phyloP scores from a whole-genome alignment of 2,329 filamentous ascomycete species.

The Thermothelomyces thermophilus region DNA sequence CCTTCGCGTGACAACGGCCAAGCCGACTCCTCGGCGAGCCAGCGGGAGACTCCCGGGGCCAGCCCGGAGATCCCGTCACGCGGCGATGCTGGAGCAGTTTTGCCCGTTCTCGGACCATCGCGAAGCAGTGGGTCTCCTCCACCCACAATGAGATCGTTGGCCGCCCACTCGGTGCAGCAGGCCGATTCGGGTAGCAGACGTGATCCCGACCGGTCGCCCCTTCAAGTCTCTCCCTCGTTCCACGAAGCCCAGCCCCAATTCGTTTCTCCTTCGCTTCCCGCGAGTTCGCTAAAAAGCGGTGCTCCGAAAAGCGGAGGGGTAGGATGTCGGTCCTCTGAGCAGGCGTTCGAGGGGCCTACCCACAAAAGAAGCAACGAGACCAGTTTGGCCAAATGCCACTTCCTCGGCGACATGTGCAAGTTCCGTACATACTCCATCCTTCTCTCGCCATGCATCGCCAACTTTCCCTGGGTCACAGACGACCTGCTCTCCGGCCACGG shows the following conservation, averaged over 20 bases:
- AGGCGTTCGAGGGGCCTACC: neutral
- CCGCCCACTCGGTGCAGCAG: constrained; percentile 13
- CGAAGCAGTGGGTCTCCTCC: neutral
- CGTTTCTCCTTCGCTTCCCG: neutral
- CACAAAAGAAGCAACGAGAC: neutral
- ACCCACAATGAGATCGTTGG: neutral
- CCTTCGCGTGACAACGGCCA: neutral
- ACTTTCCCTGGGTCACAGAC: constrained; percentile 32
- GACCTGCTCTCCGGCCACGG: constrained; percentile 39
- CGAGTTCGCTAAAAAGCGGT: neutral
- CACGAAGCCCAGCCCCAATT: neutral
- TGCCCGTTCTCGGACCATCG: neutral
- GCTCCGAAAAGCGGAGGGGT: neutral
- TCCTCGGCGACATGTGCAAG: constrained; percentile 32
- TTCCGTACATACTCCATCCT: constrained; percentile 35
- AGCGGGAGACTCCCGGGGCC: neutral
- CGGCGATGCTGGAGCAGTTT: constrained; percentile 2
- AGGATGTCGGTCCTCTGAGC: neutral
- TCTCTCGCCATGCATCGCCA: constrained; percentile 37
- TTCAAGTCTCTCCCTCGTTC: constrained; percentile 21
- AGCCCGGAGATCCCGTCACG: constrained; percentile 3
- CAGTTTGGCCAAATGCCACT: constrained; percentile 26
- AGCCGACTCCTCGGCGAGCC: neutral
- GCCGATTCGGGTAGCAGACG: neutral
- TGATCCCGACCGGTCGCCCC: constrained; percentile 16